Evolutionary conservation across 1,284 basidiomycete species (phyloP).

Genomic region (Inonotus obliquus): DNA sequence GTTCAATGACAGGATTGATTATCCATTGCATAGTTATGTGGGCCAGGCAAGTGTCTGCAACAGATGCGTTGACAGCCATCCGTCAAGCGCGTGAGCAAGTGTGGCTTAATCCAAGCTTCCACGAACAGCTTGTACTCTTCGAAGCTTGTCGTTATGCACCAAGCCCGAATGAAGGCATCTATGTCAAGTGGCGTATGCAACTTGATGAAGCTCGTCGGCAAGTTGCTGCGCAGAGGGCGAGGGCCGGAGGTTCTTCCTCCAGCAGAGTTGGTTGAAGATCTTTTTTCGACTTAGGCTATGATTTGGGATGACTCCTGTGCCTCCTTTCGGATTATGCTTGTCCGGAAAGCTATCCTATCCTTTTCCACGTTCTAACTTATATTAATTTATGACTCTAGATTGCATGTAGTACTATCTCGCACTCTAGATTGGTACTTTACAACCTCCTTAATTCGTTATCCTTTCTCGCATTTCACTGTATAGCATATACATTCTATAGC

Average conservation of each 20-base stretch:
- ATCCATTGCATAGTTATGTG: conserved; percentile 15
- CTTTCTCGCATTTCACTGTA: no score
- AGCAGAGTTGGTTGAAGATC: conserved; percentile 3
- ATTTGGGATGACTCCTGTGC: neutral
- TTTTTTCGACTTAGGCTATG: neutral
- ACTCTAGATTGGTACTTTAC: no score
- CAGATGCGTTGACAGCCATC: conserved; percentile 16
- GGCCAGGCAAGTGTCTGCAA: conserved; percentile 17
- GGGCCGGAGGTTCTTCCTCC: conserved; percentile 1
- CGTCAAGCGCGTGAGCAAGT: conserved; percentile 18
- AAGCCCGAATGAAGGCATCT: conserved; percentile 14
- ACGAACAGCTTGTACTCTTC: conserved; percentile 18
- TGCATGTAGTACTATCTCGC: no score
- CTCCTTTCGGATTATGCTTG: no score
- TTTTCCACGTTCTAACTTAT: no score
- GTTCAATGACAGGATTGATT: neutral
- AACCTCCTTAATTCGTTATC: no score
- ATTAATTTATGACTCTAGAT: no score
- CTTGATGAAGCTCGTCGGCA: conserved; percentile 16
- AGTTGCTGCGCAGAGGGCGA: conserved; percentile 3
- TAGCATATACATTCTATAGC: no score
- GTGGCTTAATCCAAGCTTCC: conserved; percentile 19
- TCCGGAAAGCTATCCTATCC: no score
- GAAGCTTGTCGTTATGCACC: conserved; percentile 17
- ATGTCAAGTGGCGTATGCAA: conserved; percentile 14